These are phyloP conservation scores for Viscum album DNA, from an alignment of 177 flowering plant species.

Conservation along the genomic window DNA sequence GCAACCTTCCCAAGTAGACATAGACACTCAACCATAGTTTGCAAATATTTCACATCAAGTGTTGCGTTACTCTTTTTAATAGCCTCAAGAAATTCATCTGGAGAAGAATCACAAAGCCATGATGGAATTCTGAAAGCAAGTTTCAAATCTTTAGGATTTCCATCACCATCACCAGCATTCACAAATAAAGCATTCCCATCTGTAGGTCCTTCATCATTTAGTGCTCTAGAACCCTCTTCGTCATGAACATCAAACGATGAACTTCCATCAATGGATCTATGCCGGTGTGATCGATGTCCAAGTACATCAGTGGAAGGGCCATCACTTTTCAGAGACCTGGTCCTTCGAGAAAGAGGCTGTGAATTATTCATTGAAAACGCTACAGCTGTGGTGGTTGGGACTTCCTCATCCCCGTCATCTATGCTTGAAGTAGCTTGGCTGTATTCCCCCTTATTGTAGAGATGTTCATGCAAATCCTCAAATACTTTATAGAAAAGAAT, in stretches of 20 bases:
- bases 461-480: conserved; percentile 93
- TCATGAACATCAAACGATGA: conserved; percentile 75
- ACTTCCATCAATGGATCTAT: conserved; percentile 68
- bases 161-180: conserved; percentile 50
- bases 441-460: conserved; percentile 86
- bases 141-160: conserved; percentile 31
- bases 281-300: conserved; percentile 45
- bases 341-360: conserved; percentile 75
- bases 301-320: conserved; percentile 32
- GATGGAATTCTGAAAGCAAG: conserved; percentile 41
- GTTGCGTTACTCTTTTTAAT: conserved; percentile 83
- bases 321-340: conserved; percentile 58
- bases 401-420: conserved; percentile 66
- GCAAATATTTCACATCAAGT: conserved; percentile 80
- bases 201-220: conserved; percentile 33
- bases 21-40: conserved; percentile 93
- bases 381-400: conserved; percentile 53
- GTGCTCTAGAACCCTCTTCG: conserved; percentile 51
- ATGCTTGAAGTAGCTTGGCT: conserved; percentile 51
- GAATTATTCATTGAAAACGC: conserved; percentile 41
- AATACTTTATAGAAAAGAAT: conserved; percentile 76
- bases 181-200: conserved; percentile 30
- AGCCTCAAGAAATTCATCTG: conserved; percentile 88
- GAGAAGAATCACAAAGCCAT: conserved; percentile 79
- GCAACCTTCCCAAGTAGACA: conserved; percentile 95